A percentile compares a stretch with the other conserved stretches of the same genome.
phyloP scores from a whole-genome alignment of 2,329 filamentous ascomycete species.

The Cytospora schulzeri region DNA sequence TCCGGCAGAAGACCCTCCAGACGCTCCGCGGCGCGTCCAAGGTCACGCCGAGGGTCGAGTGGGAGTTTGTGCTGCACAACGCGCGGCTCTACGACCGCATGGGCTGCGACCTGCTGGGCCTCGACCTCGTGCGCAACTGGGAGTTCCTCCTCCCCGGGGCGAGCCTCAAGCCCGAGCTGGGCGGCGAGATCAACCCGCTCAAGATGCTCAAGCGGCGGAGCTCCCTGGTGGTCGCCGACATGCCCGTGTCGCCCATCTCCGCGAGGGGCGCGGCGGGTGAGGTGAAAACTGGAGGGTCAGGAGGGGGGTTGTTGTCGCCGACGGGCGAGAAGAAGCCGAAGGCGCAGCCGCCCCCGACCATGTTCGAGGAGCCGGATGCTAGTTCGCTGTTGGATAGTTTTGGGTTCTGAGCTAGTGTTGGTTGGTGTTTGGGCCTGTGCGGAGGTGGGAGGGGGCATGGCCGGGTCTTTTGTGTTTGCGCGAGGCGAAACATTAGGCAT shows the following conservation, averaged over 20 bases:
- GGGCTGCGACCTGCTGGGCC: conserved; percentile 88
- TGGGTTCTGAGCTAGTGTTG: conserved; percentile 65
- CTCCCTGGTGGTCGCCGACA: conserved; percentile 78
- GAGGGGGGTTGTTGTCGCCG: conserved; percentile 8
- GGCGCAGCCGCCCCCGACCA: conserved; percentile 65
- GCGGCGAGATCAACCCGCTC: conserved; percentile 62
- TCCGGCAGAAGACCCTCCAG: conserved; percentile 79
- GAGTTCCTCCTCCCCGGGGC: conserved; percentile 65
- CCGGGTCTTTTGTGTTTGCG: neutral
- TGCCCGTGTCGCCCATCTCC: conserved; percentile 49
- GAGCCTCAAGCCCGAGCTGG: conserved; percentile 39
- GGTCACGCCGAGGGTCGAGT: conserved; percentile 77
- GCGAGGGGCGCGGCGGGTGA: conserved; percentile 43
- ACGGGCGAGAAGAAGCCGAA: conserved; percentile 32
- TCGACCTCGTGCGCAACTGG: conserved; percentile 84
- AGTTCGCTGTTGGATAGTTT: conserved; percentile 89
- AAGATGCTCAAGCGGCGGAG: conserved; percentile 71
- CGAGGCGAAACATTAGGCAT: neutral
- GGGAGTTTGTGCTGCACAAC: conserved; percentile 86
- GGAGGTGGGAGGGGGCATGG: neutral
- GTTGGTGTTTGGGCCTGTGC: neutral
- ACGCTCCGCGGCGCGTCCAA: conserved; percentile 84
- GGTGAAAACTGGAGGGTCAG: conserved; percentile 44
- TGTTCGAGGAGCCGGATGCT: conserved; percentile 91
- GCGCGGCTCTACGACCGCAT: conserved; percentile 83